Conservation (phyloP, 257 asterid genomes). For the Echium plantagineum region DNA sequence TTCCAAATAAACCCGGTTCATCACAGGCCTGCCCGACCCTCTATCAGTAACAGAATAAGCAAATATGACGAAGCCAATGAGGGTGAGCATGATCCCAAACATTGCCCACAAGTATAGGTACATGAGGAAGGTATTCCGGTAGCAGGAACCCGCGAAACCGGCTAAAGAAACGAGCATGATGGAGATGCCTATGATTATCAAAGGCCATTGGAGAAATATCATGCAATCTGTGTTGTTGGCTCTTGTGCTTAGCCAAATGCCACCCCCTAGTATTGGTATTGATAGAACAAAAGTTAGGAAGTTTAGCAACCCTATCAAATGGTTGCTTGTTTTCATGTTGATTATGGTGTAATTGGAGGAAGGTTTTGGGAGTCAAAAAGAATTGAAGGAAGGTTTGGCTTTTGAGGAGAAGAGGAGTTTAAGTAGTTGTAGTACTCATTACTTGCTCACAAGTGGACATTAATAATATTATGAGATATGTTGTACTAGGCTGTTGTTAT, state of each 20-base stretch:
- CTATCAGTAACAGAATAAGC: conserved; percentile 73
- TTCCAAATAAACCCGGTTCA: conserved; percentile 47
- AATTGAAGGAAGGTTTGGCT: too few relatives aligned
- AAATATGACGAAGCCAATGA: conserved; percentile 58
- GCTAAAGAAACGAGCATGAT: conserved; percentile 77
- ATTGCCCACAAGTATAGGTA: conserved; percentile 78
- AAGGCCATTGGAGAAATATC: conserved; percentile 83
- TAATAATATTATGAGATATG: too few relatives aligned
- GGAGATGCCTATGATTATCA: conserved; percentile 53
- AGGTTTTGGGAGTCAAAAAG: too few relatives aligned
- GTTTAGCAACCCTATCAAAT: conserved; percentile 47
- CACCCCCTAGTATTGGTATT: conserved; percentile 72
- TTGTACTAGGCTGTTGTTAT: too few relatives aligned
- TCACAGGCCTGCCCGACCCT: conserved; percentile 58
- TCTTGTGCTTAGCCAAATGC: conserved; percentile 84
- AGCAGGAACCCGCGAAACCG: conserved; percentile 75
- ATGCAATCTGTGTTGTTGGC: conserved; percentile 82
- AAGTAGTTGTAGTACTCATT: too few relatives aligned
- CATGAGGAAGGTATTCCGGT: conserved; percentile 75
- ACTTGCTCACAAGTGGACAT: too few relatives aligned
- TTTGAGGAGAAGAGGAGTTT: too few relatives aligned
- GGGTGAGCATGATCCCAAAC: conserved; percentile 55
- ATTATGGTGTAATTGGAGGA: neutral
- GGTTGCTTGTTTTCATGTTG: conserved; percentile 56
- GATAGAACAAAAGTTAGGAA: conserved; percentile 61